These are phyloP conservation scores for Choanephora cucurbitarum DNA, from an alignment of 371 early-diverging fungal species.

Conservation along the genomic window DNA sequence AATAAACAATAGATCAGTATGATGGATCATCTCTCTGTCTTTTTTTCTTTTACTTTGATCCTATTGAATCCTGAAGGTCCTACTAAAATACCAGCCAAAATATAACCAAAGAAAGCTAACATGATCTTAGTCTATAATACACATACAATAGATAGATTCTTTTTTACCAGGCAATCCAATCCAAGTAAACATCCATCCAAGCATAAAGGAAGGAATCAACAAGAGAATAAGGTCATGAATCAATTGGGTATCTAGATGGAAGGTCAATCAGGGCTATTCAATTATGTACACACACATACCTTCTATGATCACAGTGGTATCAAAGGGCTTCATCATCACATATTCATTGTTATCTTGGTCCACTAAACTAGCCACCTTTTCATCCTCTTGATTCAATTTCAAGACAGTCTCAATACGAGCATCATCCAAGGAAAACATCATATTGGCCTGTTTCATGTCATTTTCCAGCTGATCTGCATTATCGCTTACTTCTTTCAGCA, in stretches of 20 bases:
- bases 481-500: constrained; percentile 53
- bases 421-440: constrained; percentile 30
- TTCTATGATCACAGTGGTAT: constrained; percentile 56
- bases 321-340: constrained; percentile 55
- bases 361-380: constrained; percentile 36
- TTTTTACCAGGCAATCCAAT: constrained; percentile 52
- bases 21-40: no score
- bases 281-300: no score
- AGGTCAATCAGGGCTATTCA: no score
- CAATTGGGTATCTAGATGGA: constrained; percentile 47
- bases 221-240: constrained; percentile 60
- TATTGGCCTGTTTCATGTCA: constrained; percentile 46
- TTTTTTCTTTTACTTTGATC: constrained; percentile 45
- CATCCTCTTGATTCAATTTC: constrained; percentile 31
- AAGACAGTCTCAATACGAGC: constrained; percentile 50
- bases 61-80: constrained; percentile 57
- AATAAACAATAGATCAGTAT: no score
- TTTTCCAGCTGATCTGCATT: constrained; percentile 51
- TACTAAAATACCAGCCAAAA: constrained; percentile 57
- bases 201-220: constrained; percentile 46
- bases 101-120: constrained; percentile 63
- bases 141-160: no score
- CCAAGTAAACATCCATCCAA: constrained; percentile 48
- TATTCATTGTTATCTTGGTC: constrained; percentile 61
- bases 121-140: no score